Base-by-base conservation (phyloP, 352 stramenopile species). In the Phytophthora hibernalis region DNA sequence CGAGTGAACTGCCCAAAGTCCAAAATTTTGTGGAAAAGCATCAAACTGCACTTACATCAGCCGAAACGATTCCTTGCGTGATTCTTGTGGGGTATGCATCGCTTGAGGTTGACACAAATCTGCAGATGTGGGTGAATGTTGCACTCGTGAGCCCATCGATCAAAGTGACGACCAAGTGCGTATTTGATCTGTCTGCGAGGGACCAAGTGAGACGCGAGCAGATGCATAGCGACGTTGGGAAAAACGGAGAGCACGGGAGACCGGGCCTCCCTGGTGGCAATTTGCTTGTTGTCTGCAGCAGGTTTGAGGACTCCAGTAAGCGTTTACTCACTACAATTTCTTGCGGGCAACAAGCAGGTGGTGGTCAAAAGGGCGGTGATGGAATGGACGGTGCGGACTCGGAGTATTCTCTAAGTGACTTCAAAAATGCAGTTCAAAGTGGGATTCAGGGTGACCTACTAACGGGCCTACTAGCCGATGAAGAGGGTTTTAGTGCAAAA, bases 191-290 rank as follows among this genome's bases (percentile, higher is more conserved):
- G 22, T 58, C 59, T 47, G 53, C 61, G 22, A 10, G 12, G 8
- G 35, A 54, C 0, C 47, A 60, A 54, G 42, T 48, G 3, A 11
- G n/a, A n/a, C n/a, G n/a, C n/a, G n/a, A n/a, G n/a, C n/a, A 53
- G 7, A 37, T 9, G 7, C 13, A 9, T 5, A 28, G 24, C 13
- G 3, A 74, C 2, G 5, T 6, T 31, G 61, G 48, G 38, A 16
- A 4, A 20, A 5, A 50, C 42, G 65, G 65, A 16, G 5, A 12
- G 6, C 30, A 65, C 16, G 65, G 65, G 1, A 16, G 10, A 11
- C 26, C 38, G n/a, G 65, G 65, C 2, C 31, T 70, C 38, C 60
- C 60, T 48, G 65, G 65, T 21, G 65, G 60, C 3, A 70, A 66
- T 21, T 37, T 70, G 11, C 12, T 48, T n/a, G 53, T 62, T 26